These are phyloP conservation scores for Euphorbia schlechtendalii DNA, from an alignment of 441 rosid species.

Conservation along the genomic window DNA sequence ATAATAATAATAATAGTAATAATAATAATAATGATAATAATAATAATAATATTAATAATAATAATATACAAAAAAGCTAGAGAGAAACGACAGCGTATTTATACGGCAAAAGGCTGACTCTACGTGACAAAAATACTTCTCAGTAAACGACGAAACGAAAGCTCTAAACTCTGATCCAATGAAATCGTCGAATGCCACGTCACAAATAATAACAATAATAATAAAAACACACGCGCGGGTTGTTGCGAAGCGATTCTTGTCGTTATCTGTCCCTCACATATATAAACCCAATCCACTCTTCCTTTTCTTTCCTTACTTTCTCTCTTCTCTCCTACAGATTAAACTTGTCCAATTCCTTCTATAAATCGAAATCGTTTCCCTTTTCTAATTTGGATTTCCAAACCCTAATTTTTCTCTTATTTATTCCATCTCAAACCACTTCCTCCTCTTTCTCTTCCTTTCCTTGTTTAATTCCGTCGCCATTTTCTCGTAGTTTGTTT, in stretches of 20 bases:
- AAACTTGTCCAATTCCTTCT: not conserved
- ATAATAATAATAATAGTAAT: too few relatives aligned
- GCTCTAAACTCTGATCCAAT: not conserved
- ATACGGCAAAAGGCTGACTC: not conserved
- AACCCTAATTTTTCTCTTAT: not conserved
- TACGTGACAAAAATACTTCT: too few relatives aligned
- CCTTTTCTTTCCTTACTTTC: not conserved
- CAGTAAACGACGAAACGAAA: not conserved
- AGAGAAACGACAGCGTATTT: not conserved
- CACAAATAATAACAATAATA: not conserved
- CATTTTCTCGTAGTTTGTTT: slow-evolving; percentile 5
- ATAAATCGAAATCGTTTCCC: slow-evolving; percentile 3
- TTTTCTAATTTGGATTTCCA: slow-evolving; percentile 9
- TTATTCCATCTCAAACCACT: not conserved
- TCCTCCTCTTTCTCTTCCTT: not conserved
- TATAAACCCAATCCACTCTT: not conserved
- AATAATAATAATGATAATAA: not conserved
- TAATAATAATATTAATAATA: too few relatives aligned
- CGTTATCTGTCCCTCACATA: slow-evolving; percentile 20
- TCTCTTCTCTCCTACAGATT: slow-evolving; percentile 5
- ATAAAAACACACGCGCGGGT: slow-evolving; percentile 18
- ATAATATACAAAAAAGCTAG: not conserved
- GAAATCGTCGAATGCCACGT: slow-evolving; percentile 16
- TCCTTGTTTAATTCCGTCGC: not conserved
- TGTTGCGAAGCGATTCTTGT: not conserved